Evolutionary conservation across 140 eudicot species (phyloP), one percentile per base, ranked within the genome.

Genomic region (Anethum foeniculum): DNA sequence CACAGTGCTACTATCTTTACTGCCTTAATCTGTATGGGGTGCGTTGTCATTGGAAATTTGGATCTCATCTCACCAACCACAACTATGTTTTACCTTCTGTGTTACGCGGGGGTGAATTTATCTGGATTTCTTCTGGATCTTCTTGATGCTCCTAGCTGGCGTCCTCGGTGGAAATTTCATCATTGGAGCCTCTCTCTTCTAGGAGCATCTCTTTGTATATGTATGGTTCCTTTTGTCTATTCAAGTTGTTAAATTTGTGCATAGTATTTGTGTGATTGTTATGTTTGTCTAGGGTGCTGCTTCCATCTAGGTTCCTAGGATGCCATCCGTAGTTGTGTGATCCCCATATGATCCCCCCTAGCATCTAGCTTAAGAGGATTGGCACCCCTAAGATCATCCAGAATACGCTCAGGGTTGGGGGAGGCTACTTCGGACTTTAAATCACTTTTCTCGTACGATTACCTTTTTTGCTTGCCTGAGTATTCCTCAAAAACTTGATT

Each of bases 141-240:
- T 36, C 78, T 96, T 47, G 99, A 96, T 84, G 99, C 99, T 78
- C 99, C 99, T 80, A 96, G 99, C 90, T 96, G 99, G 99, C 99
- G 99, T 75, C 99, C 99, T 74, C 84, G 99, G 64, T 96, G 99
- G 99, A 96, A 93, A 65, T 96, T 93, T 87, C 99, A 96, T 86
- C 99, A 96, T 77, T 96, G 99, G 99, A 96, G 98, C 81, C 92
- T 93, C 82, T 96, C 99, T 75, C 98, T 96, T 84, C 80, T 96
- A 85, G 99, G 99, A 86, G 99, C 99, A 15, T 82, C 84, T 62
- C 90, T 93, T 83, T 96, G 99, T 83, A 89, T 96, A 76, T 95
- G 98, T 96, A 83, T 71, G 87, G 52, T 52, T 44, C 77, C 62
- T 25, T 76, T 48, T 36, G 62, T 67, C 69, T 51, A 23, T 78